Evolutionary conservation across 495 filamentous ascomycete genomes (phyloP).

Genomic region (Penicillium cosmopolitanum): DNA sequence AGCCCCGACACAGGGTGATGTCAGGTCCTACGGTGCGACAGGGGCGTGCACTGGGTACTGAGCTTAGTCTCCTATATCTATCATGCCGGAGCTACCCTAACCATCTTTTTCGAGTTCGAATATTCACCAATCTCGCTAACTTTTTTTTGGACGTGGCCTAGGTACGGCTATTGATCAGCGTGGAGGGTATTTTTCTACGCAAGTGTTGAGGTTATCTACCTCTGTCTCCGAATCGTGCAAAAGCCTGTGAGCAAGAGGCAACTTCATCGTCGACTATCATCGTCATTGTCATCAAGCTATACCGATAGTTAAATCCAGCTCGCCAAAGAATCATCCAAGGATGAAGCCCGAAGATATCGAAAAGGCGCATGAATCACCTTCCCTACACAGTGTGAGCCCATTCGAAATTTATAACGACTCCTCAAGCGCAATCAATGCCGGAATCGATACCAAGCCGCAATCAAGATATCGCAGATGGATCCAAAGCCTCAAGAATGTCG

Average conservation of each 20-base stretch:
- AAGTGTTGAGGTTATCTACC: background rate
- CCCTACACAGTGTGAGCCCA: conserved; percentile 20
- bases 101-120: background rate
- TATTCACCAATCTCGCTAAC: background rate
- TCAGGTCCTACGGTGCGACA: conserved; percentile 19
- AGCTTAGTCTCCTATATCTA: conserved; percentile 25
- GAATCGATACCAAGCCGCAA: conserved; percentile 15
- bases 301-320: background rate
- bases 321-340: background rate
- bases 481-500: conserved; percentile 55
- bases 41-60: conserved; percentile 2
- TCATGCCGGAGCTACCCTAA: conserved; percentile 18
- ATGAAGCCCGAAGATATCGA: conserved; percentile 30
- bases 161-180: background rate
- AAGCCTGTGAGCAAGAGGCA: background rate
- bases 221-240: background rate
- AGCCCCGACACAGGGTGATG: conserved; percentile 29
- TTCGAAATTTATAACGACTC: conserved; percentile 26
- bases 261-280: background rate
- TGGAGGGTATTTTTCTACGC: background rate
- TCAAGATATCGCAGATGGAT: conserved; percentile 36
- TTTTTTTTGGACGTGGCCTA: background rate
- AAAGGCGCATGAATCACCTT: conserved; percentile 24
- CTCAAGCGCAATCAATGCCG: conserved; percentile 18
- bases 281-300: background rate